Base-by-base conservation (phyloP, 306 rosid genomes). In the Astragalus glycyphyllos region DNA sequence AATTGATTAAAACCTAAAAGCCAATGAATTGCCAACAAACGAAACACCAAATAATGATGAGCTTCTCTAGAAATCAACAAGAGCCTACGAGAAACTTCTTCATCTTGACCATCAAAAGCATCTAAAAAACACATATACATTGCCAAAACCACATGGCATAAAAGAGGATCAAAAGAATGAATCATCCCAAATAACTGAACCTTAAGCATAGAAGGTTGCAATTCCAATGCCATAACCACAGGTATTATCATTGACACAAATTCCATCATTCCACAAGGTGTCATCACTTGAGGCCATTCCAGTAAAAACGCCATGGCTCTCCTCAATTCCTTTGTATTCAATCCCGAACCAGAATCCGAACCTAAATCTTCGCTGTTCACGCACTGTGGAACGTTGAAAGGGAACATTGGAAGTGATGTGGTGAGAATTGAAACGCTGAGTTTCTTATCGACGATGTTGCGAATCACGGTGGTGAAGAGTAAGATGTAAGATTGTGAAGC, bases 171-270 rank as follows among this genome's bases (percentile, higher is more conserved):
- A 79, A 60, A 89, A 11, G 97, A 94, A 79, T 87, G 85, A 59
- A 87, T 64, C 97, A 89, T 81, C 12, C 98, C 96, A 53, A 86
- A 90, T 71, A 94, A 89, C 79, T 94, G 98, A 78, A 94, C 97
- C 87, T 82, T 94, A 71, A 94, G 81, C 98, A 90, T 84, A 4
- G 97, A 94, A 3, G 95, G 83, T 68, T 87, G 98, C 77, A 94
- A 80, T 70, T 94, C 97, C 88, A 90, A 77, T 7, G 96, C 95
- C 34, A 66, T 71, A 1, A 90, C 96, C 26, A 94, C 73, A 2
- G 95, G 94, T 73, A 84, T 74, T 51, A 94, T 75, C 90, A 89
- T 68, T 0, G 81, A 69, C 84, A 94, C 42, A 73, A 94, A 94
- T 70, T 90, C 96, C 85, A 89, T 84, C 95, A 89, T 90, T 5